Conservation (phyloP, 2,329 filamentous ascomycete genomes). For the Emergomyces pasteurianus region DNA sequence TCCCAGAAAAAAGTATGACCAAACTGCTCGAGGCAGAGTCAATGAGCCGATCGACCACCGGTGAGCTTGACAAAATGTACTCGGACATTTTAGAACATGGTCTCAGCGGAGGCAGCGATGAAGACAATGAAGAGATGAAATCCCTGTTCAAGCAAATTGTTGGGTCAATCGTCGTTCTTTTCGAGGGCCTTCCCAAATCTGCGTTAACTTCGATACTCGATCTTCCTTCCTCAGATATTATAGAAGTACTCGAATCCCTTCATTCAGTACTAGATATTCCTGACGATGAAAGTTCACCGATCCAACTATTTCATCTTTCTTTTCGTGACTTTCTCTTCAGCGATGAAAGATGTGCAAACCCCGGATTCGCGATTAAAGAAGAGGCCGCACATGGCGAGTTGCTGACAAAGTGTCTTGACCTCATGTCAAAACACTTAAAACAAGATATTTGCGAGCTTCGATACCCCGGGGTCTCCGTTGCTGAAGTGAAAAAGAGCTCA, state of each 20-base stretch:
- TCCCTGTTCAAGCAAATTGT: slow-evolving; percentile 10
- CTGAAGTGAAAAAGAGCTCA: neutral
- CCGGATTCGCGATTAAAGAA: slow-evolving; percentile 11
- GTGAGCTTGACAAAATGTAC: slow-evolving; percentile 8
- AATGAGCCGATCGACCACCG: neutral
- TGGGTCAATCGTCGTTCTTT: slow-evolving; percentile 13
- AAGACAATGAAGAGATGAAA: slow-evolving; percentile 2
- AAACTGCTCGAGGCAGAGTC: slow-evolving; percentile 1
- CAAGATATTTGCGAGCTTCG: slow-evolving; percentile 12
- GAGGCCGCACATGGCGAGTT: slow-evolving; percentile 6
- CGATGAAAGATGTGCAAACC: neutral
- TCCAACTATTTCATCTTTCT: slow-evolving; percentile 17
- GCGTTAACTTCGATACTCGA: slow-evolving; percentile 12
- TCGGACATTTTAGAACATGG: slow-evolving; percentile 1
- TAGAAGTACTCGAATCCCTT: slow-evolving; percentile 9
- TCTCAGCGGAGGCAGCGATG: neutral
- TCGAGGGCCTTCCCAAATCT: slow-evolving; percentile 11
- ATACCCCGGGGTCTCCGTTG: slow-evolving; percentile 5
- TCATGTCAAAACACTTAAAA: slow-evolving; percentile 9
- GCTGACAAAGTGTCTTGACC: slow-evolving; percentile 7
- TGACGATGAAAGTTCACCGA: slow-evolving; percentile 6
- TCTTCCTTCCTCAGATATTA: slow-evolving; percentile 6
- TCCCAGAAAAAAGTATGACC: slow-evolving; percentile 7
- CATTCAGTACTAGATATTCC: slow-evolving; percentile 17
- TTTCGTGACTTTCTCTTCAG: slow-evolving; percentile 18